A percentile compares a stretch with the other conserved stretches of the same genome.
Conservation (phyloP, 139 green algal genomes). For the Closterium sp. region DNA sequence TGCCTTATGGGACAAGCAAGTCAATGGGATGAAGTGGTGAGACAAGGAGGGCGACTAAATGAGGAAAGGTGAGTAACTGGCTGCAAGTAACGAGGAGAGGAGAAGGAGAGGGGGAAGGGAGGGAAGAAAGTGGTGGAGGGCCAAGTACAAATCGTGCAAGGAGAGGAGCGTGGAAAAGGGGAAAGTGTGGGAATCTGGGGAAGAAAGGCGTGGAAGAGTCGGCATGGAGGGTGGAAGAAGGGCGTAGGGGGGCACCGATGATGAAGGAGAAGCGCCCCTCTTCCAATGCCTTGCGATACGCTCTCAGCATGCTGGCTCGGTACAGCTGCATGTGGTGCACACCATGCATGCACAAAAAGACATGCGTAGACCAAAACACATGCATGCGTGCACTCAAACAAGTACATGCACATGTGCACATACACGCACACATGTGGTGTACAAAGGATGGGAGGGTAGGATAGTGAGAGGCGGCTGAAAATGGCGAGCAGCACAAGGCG, state of each 20-base stretch:
- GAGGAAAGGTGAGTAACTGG: background rate
- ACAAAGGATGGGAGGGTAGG: background rate
- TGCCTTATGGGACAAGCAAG: too few relatives aligned
- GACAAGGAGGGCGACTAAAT: background rate
- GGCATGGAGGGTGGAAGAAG: background rate
- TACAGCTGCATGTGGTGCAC: slow-evolving; percentile 56
- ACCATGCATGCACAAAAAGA: slow-evolving; percentile 4
- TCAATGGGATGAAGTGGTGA: too few relatives aligned
- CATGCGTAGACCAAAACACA: background rate
- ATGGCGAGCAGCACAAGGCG: background rate
- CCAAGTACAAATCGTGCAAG: background rate
- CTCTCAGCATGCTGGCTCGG: slow-evolving; percentile 63
- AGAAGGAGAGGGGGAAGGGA: background rate
- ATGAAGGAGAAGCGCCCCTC: slow-evolving; percentile 70
- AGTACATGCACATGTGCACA: background rate
- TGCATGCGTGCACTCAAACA: background rate
- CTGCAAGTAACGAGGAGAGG: background rate
- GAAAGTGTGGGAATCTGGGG: background rate
- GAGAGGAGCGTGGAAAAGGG: background rate
- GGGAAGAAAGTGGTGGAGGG: too few relatives aligned
- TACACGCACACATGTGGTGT: background rate
- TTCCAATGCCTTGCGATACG: slow-evolving; percentile 63
- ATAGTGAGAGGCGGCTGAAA: background rate
- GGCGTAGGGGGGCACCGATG: slow-evolving; percentile 47
- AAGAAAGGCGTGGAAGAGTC: background rate